Base-by-base conservation (phyloP, 2,329 filamentous ascomycete genomes). In the Dissoconium aciculare region DNA sequence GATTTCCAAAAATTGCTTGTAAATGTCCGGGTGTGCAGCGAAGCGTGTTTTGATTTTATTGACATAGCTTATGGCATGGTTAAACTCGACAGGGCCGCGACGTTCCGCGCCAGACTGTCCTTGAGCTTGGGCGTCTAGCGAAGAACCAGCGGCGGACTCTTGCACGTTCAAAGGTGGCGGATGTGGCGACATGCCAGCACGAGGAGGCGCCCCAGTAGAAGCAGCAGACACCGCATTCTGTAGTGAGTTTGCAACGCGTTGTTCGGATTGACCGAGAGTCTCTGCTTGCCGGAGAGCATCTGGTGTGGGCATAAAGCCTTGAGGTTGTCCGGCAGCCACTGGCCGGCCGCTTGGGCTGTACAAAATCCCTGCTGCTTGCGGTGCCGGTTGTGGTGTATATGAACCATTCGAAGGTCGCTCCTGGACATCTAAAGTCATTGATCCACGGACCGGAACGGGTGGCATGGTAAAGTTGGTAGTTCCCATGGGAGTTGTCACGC, bases 1-100 rank as follows among this genome's bases (percentile, higher is more conserved):
- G 28, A 98, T 98, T 54, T 98, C 89, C 16, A 98, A 68, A 51
- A 98, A 98, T 52, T 98, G 87, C 56, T 98, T 98, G 63, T 98
- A 98, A 39, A 98, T 95, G 54, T 98, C 89, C 5, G 89, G 89
- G 42, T 92, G 85, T 49, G 85, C 78, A 46, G 92, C 78, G 58
- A 95, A 98, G 26, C 89, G 87, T 53, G 95, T 98, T 83, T 98
- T 98, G 49, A 98, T 98, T 61, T 98, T 98, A 54, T 98, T 98
- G 32, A 98, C 89, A 50, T 98, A 98, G 54, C 85, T 95, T 41
- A 98, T 98, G 1, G 89, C 89, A 58, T 98, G 89, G 53, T 98
- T 98, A 57, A 98, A 98, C 52, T 98, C 89, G 11, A 98, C 89
- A 1, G 89, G 89, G 0, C 85, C 87, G 33, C 85, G 74, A 51